A percentile compares a stretch with the other conserved stretches of the same genome.
These are phyloP conservation scores for Epichloe uncinata DNA, from an alignment of 2,329 filamentous ascomycete genomes.

Conservation along the genomic window DNA sequence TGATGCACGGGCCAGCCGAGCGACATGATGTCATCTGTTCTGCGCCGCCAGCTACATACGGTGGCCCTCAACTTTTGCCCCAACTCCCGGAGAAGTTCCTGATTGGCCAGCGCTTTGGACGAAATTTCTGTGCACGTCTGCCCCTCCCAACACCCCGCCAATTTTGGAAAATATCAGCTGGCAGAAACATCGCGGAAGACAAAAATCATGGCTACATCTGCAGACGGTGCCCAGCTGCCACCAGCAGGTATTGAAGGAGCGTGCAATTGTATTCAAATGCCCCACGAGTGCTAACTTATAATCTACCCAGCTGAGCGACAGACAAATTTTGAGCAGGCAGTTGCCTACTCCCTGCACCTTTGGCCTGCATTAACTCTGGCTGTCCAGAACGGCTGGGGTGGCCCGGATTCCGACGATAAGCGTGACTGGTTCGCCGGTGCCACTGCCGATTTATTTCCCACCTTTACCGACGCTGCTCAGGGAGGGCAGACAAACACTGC, in stretches of 20 bases:
- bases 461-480: constrained; percentile 38
- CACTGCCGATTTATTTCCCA: constrained; percentile 65
- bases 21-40: constrained; percentile 2
- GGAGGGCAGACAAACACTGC: constrained; percentile 13
- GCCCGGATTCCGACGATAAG: constrained; percentile 70
- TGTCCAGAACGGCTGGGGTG: constrained; percentile 79
- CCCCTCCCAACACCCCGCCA: constrained; percentile 20
- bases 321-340: constrained; percentile 68
- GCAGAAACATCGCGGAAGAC: constrained; percentile 3
- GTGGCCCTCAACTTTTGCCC: background rate
- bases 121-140: constrained; percentile 14
- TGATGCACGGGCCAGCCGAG: background rate
- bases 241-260: constrained; percentile 14
- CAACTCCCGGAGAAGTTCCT: background rate
- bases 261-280: background rate
- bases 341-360: constrained; percentile 71
- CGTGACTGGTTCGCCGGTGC: constrained; percentile 93
- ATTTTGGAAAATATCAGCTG: background rate
- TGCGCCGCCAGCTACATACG: background rate
- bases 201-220: constrained; percentile 16
- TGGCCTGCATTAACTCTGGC: constrained; percentile 85
- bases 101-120: background rate
- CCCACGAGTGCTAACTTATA: background rate
- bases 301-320: constrained; percentile 36
- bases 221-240: constrained; percentile 18